Evolutionary conservation across 2,329 filamentous ascomycete genomes (phyloP), one percentile per base, ranked within the genome.

Genomic region (Trichoderma hamatum): DNA sequence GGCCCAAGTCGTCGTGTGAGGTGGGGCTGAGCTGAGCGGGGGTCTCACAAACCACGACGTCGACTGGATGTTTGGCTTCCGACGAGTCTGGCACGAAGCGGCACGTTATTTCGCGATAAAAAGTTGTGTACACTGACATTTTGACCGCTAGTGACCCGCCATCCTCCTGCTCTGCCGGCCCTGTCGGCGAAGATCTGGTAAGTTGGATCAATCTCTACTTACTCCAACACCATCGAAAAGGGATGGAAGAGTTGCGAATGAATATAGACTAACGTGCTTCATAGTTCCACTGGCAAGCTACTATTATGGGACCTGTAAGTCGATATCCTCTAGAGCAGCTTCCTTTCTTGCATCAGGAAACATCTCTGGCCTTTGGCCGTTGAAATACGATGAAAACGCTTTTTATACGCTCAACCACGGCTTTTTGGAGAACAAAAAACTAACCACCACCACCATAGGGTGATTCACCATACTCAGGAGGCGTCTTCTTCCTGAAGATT

Each of bases 261-360:
- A 73, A 62, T 24, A 72, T 28, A 59, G 24, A 60, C 75, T 79
- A 69, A 80, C 75, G 19, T 52, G 65, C 49, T 28, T 49, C 69
- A 77, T 77, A 99, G 95, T 99, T 99, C 81, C 96, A 98, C 90
- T 99, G 96, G 96, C 96, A 99, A 90, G 96, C 96, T 78, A 99
- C 96, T 65, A 99, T 99, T 82, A 99, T 99, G 96, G 96, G 96
- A 83, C 96, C 96, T 81, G 93, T 97, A 90, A 89, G 93, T 78
- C 74, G 7, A 66, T 43, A 36, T 3, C 62, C 36, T 13, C 11
- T 11, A 4, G n/a, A 11, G n/a, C n/a, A 49, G n/a, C n/a, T 13
- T 19, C 43, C 19, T 21, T 49, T 39, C 28, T 34, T 55, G 59
- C 56, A 28, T 34, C 43, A 32, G 11, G 9, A 30, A 21, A 14